These are phyloP conservation scores for Drechslera avenae DNA, from an alignment of 2,329 filamentous ascomycete genomes.

Conservation along the genomic window DNA sequence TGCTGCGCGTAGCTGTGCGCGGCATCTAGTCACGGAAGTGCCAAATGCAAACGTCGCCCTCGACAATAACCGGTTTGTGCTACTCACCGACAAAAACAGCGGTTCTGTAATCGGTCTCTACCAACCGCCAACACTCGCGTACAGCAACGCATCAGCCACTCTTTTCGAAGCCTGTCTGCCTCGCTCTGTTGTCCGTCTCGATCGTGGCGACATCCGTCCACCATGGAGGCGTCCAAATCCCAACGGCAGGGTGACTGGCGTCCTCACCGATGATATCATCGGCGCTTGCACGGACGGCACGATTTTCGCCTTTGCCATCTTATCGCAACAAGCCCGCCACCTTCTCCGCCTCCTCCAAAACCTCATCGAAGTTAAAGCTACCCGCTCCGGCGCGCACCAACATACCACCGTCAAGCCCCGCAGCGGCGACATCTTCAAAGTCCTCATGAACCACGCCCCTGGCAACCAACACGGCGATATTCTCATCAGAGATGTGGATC, in stretches of 20 bases:
- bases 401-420: slow-evolving; percentile 18
- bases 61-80: slow-evolving; percentile 26
- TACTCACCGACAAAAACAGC: slow-evolving; percentile 43
- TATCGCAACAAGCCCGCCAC: slow-evolving; percentile 67
- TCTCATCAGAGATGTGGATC: slow-evolving; percentile 32
- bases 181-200: slow-evolving; percentile 54
- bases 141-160: slow-evolving; percentile 35
- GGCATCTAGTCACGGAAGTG: slow-evolving; percentile 32
- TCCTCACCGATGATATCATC: slow-evolving; percentile 55
- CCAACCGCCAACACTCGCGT: slow-evolving; percentile 23
- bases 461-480: slow-evolving; percentile 27
- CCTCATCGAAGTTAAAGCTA: slow-evolving; percentile 49
- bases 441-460: slow-evolving; percentile 31
- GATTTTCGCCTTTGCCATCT: slow-evolving; percentile 64
- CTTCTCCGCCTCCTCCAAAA: slow-evolving; percentile 77
- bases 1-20: slow-evolving; percentile 33
- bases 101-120: slow-evolving; percentile 38
- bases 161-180: slow-evolving; percentile 52
- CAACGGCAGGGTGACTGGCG: slow-evolving; percentile 32
- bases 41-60: background rate
- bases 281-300: slow-evolving; percentile 59
- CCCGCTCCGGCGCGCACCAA: slow-evolving; percentile 18
- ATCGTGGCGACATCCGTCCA: slow-evolving; percentile 54
- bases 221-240: slow-evolving; percentile 37
- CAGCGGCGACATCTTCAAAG: slow-evolving; percentile 26